phyloP scores from a whole-genome alignment of 2,329 filamentous ascomycete species.

The Nigrospora sphaerica region DNA sequence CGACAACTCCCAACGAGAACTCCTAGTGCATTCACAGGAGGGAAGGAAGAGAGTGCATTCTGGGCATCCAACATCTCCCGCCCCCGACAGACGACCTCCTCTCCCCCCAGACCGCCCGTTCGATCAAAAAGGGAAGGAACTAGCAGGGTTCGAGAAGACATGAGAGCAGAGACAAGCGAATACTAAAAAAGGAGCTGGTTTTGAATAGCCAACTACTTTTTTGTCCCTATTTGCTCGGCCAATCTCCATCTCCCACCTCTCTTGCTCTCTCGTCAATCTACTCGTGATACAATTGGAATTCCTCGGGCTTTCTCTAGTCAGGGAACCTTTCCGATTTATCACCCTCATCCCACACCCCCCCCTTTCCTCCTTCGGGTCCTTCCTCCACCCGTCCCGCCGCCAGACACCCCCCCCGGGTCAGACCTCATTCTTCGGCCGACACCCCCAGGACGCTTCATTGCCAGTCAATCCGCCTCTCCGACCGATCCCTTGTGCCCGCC shows the following conservation, averaged over 20 bases:
- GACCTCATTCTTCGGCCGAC: conserved; percentile 20
- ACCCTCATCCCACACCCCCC: conserved; percentile 10
- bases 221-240: conserved; percentile 3
- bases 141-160: conserved; percentile 8
- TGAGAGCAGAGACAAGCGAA: conserved; percentile 17
- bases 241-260: conserved; percentile 14
- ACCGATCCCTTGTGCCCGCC: conserved; percentile 18
- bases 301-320: conserved; percentile 17
- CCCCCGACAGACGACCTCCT: not conserved
- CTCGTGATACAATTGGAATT: conserved; percentile 20
- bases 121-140: conserved; percentile 2
- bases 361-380: conserved; percentile 12
- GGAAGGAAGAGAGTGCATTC: conserved; percentile 22
- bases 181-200: conserved; percentile 4
- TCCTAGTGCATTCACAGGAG: conserved; percentile 27
- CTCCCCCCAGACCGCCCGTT: not conserved
- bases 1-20: conserved; percentile 29
- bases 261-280: conserved; percentile 11
- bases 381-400: conserved; percentile 3
- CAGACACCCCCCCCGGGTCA: conserved; percentile 3
- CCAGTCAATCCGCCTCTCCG: conserved; percentile 14
- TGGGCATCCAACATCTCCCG: conserved; percentile 1
- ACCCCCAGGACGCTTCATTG: conserved; percentile 14
- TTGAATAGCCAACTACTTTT: conserved; percentile 9
- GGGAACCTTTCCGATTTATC: conserved; percentile 17